Evolutionary conservation across 2,329 filamentous ascomycete genomes (phyloP).

Genomic region (Aspergillus brunneoviolaceus): DNA sequence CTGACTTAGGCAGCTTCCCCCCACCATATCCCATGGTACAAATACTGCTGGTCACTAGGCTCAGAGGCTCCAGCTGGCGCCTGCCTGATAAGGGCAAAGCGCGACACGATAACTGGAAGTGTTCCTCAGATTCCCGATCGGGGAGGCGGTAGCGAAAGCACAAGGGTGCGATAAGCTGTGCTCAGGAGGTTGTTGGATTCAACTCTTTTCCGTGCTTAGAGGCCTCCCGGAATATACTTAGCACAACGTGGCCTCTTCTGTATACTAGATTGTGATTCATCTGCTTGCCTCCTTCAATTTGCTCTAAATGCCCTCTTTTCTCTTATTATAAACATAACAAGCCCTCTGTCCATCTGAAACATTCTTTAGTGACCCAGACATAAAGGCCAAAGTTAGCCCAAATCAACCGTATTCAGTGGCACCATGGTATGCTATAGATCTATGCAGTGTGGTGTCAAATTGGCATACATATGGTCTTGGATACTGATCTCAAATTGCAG

Average conservation of each 20-base stretch:
- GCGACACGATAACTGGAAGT: no score
- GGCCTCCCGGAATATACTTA: not conserved
- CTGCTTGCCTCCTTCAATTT: not conserved
- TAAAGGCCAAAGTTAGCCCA: not conserved
- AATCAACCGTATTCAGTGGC: not conserved
- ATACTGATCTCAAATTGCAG: conserved; percentile 32
- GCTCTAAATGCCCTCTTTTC: not conserved
- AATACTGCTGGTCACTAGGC: no score
- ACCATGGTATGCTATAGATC: not conserved
- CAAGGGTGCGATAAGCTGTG: not conserved
- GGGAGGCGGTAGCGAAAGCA: not conserved
- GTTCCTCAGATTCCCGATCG: not conserved
- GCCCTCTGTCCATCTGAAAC: not conserved
- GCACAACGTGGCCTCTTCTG: not conserved
- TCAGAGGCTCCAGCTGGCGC: no score
- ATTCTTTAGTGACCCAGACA: not conserved
- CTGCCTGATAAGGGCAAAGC: no score
- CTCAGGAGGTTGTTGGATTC: not conserved
- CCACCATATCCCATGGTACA: not conserved
- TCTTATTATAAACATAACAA: not conserved
- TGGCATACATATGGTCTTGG: not conserved
- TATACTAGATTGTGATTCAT: not conserved
- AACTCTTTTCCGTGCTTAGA: not conserved
- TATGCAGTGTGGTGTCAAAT: not conserved
- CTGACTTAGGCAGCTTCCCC: not conserved